Percentiles rank a stretch among this genome's conserved stretches.
phyloP scores from a whole-genome alignment of 2,329 filamentous ascomycete species.

The Cercospora sesami region DNA sequence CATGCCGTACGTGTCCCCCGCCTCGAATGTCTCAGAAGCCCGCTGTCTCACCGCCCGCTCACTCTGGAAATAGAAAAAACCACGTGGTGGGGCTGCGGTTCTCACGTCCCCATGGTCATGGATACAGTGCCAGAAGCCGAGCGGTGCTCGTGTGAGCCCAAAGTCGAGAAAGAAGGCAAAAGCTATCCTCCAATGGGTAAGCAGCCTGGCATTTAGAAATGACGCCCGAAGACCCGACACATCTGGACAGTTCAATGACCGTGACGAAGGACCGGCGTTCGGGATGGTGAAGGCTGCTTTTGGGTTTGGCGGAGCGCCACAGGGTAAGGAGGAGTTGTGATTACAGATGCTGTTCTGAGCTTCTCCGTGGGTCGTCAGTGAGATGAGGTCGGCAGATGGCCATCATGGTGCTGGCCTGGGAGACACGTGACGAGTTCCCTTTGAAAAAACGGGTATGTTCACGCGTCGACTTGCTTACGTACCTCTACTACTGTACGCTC shows the following conservation, averaged over 20 bases:
- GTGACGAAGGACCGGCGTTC: constrained; percentile 31
- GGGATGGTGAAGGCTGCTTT: constrained; percentile 37
- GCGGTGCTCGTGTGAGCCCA: constrained; percentile 66
- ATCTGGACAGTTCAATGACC: constrained; percentile 12
- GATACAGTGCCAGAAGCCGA: constrained; percentile 58
- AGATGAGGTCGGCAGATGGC: neutral
- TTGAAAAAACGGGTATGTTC: neutral
- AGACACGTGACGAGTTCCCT: neutral
- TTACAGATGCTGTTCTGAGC: neutral
- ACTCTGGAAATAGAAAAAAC: constrained; percentile 33
- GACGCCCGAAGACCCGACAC: neutral
- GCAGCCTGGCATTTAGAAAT: constrained; percentile 22
- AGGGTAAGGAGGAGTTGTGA: constrained; percentile 32
- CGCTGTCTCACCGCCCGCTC: neutral
- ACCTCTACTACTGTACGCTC: neutral
- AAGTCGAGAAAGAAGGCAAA: constrained; percentile 61
- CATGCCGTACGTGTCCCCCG: constrained; percentile 45
- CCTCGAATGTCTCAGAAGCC: neutral
- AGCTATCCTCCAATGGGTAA: constrained; percentile 64
- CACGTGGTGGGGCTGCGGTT: constrained; percentile 41
- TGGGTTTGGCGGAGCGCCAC: constrained; percentile 27
- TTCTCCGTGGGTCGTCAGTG: neutral
- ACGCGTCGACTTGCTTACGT: neutral
- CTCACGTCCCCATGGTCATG: constrained; percentile 50
- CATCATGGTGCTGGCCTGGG: neutral